A percentile compares a stretch with the other conserved stretches of the same genome.
Evolutionary conservation across 1,284 basidiomycete species (phyloP).

Genomic region (Porogramme epimiltina): DNA sequence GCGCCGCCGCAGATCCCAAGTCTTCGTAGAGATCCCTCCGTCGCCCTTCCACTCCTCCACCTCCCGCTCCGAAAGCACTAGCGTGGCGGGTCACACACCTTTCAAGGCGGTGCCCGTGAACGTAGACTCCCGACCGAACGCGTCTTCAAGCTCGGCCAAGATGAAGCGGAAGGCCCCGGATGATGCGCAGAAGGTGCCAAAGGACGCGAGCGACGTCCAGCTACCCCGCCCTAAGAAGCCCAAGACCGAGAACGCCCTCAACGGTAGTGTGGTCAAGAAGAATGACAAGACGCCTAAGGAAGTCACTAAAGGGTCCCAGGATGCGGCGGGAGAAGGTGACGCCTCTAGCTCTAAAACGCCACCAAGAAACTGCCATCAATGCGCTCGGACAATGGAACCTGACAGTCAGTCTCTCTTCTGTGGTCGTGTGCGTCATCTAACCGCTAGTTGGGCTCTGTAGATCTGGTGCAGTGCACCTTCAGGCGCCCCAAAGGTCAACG

Average conservation of each 20-base stretch:
- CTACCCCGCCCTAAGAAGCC: constrained; percentile 35
- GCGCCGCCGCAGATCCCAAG: constrained; percentile 40
- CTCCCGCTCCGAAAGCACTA: constrained; percentile 4
- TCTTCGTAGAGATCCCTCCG: constrained; percentile 61
- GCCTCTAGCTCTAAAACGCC: constrained; percentile 50
- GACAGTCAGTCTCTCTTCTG: constrained; percentile 40
- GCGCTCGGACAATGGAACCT: constrained; percentile 58
- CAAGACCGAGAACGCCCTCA: constrained; percentile 23
- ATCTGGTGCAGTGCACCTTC: constrained; percentile 52
- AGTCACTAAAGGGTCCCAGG: constrained; percentile 9
- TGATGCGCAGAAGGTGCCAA: constrained; percentile 8
- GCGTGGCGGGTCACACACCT: constrained; percentile 48
- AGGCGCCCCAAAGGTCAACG: constrained; percentile 36
- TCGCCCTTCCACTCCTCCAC: constrained; percentile 37
- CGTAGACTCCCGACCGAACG: constrained; percentile 19
- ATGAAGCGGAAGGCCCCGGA: constrained; percentile 33
- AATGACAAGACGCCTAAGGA: constrained; percentile 3
- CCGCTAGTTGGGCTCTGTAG: constrained; percentile 32
- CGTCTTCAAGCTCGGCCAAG: constrained; percentile 9
- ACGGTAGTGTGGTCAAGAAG: constrained; percentile 1
- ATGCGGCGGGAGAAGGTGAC: constrained; percentile 33
- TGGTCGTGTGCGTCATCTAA: background rate
- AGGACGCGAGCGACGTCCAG: constrained; percentile 14
- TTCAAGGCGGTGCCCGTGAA: constrained; percentile 33
- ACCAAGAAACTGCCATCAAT: constrained; percentile 72